Percentiles rank a stretch among this genome's conserved stretches.
Evolutionary conservation across 805 yeast species (phyloP).

Genomic region (Candida vaughaniae): DNA sequence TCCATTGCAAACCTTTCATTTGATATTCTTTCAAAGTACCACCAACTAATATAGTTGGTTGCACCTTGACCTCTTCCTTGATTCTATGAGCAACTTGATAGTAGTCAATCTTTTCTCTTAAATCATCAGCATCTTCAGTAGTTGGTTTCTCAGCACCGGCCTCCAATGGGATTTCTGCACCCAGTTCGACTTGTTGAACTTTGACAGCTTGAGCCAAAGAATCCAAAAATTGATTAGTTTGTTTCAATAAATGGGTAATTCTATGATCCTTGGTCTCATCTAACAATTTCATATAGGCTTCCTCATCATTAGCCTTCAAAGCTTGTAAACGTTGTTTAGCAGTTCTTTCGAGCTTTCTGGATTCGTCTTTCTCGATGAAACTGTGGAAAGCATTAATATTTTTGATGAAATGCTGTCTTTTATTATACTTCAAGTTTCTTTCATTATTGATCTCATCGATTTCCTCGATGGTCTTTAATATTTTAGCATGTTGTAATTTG

Average conservation of each 20-base stretch:
- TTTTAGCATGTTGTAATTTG: slow-evolving; percentile 49
- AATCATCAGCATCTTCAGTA: slow-evolving; percentile 47
- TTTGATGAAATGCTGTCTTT: slow-evolving; percentile 29
- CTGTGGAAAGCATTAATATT: slow-evolving; percentile 49
- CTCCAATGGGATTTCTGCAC: slow-evolving; percentile 25
- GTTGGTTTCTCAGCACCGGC: slow-evolving; percentile 20
- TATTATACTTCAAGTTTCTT: slow-evolving; percentile 21
- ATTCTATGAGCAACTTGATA: slow-evolving; percentile 79
- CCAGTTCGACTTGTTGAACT: slow-evolving; percentile 63
- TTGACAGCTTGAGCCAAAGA: slow-evolving; percentile 76
- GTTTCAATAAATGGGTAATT: slow-evolving; percentile 78
- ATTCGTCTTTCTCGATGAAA: slow-evolving; percentile 70
- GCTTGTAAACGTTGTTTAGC: slow-evolving; percentile 90
- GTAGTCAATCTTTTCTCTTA: slow-evolving; percentile 69
- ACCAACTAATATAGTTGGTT: slow-evolving; percentile 70
- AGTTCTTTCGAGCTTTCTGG: slow-evolving; percentile 68
- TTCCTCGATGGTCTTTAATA: slow-evolving; percentile 30
- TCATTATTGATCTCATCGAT: slow-evolving; percentile 15
- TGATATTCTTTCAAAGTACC: slow-evolving; percentile 79
- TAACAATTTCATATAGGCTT: slow-evolving; percentile 77
- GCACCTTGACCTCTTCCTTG: slow-evolving; percentile 63
- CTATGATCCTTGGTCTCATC: slow-evolving; percentile 87
- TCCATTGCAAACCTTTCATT: slow-evolving; percentile 64
- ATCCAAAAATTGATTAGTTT: slow-evolving; percentile 75
- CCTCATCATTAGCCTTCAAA: slow-evolving; percentile 83